Conservation (phyloP, 129 eudicot species). For the Artemisia argyi region DNA sequence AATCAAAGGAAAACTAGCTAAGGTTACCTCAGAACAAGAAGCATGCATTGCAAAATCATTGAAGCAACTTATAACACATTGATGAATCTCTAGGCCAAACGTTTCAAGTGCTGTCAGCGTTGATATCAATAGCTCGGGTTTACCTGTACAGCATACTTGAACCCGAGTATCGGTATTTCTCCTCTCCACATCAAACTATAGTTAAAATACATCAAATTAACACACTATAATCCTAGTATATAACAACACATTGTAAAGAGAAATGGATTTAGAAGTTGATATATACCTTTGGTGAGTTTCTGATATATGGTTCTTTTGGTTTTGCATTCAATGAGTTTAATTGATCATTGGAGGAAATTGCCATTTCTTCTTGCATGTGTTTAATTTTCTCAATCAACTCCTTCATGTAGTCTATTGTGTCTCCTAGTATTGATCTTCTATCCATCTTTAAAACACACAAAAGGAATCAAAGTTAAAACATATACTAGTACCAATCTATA, state of each 20-base stretch:
- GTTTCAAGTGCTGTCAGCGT: constrained; percentile 73
- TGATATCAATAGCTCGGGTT: constrained; percentile 71
- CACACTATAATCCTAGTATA: neutral
- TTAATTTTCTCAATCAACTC: constrained; percentile 67
- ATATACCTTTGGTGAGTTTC: constrained; percentile 82
- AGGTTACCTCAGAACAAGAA: constrained; percentile 68
- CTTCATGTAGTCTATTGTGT: constrained; percentile 89
- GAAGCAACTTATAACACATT: constrained; percentile 87
- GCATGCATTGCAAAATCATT: constrained; percentile 76
- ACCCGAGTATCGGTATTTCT: constrained; percentile 53
- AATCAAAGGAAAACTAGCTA: neutral
- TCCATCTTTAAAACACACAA: constrained; percentile 57
- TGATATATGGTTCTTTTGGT: constrained; percentile 48
- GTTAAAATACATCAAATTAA: neutral
- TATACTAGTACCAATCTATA: no score
- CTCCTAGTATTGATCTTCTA: constrained; percentile 88
- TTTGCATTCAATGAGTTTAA: constrained; percentile 42
- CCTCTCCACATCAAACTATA: constrained; percentile 89
- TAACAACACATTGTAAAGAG: neutral
- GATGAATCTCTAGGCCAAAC: constrained; percentile 73
- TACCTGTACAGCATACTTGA: constrained; percentile 60
- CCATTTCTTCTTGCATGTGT: constrained; percentile 50
- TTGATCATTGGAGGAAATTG: constrained; percentile 19
- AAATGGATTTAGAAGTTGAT: neutral
- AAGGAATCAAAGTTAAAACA: no score